phyloP scores from a whole-genome alignment of 2,329 filamentous ascomycete genomes.

The Nothophoma quercina region DNA sequence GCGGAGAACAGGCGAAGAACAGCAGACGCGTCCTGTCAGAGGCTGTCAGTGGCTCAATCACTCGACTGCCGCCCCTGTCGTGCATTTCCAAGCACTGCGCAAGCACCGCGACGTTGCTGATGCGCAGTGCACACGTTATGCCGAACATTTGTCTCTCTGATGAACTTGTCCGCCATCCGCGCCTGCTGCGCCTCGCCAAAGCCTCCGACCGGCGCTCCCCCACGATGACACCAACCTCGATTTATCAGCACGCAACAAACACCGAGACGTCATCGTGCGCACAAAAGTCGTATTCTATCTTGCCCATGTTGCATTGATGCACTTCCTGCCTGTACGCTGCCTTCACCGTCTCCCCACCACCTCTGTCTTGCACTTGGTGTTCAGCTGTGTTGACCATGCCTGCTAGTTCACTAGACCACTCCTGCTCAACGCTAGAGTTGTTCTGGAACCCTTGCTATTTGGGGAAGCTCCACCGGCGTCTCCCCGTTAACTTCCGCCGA shows the following conservation, averaged over 20 bases:
- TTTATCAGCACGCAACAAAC: slow-evolving; percentile 40
- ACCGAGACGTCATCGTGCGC: slow-evolving; percentile 25
- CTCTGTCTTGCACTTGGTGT: neutral
- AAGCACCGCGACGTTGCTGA: slow-evolving; percentile 1
- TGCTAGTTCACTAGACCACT: slow-evolving; percentile 7
- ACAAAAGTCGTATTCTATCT: slow-evolving; percentile 1
- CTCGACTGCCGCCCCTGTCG: neutral
- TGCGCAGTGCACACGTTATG: neutral
- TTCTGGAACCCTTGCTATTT: slow-evolving; percentile 22
- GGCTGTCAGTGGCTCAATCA: neutral
- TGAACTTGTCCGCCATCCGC: slow-evolving; percentile 11
- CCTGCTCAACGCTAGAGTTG: slow-evolving; percentile 11
- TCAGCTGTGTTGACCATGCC: neutral
- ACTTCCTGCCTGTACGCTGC: neutral
- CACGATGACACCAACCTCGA: slow-evolving; percentile 28
- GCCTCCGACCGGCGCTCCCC: slow-evolving; percentile 26
- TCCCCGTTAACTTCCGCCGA: neutral
- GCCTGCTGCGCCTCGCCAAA: slow-evolving; percentile 15
- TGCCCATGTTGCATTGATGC: slow-evolving; percentile 5
- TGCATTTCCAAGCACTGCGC: slow-evolving; percentile 18
- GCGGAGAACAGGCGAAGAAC: slow-evolving; percentile 14
- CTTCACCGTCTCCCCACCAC: neutral
- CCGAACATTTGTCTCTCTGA: neutral
- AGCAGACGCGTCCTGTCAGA: slow-evolving; percentile 12
- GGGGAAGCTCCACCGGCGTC: neutral